phyloP scores from a whole-genome alignment of 306 rosid genomes.

The Myrica gale region DNA sequence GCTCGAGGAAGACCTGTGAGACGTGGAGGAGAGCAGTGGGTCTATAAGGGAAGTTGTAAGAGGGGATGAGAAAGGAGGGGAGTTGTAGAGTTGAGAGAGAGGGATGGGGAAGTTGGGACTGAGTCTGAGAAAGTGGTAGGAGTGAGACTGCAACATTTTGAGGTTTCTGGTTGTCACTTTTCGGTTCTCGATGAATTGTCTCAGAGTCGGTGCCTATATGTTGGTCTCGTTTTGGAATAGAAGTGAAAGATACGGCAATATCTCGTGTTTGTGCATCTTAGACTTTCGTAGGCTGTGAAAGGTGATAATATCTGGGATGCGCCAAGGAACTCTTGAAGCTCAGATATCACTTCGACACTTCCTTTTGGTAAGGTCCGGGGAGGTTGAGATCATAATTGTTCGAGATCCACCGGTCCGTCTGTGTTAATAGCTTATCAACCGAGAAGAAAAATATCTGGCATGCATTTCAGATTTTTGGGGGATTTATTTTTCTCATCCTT shows the following conservation, averaged over 20 bases:
- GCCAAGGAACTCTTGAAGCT: too few relatives aligned
- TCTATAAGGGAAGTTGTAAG: slow-evolving; percentile 32
- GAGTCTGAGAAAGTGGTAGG: slow-evolving; percentile 45
- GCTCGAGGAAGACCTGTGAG: slow-evolving; percentile 38
- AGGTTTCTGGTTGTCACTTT: slow-evolving; percentile 7
- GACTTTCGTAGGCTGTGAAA: too few relatives aligned
- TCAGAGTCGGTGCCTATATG: not conserved
- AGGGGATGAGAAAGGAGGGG: slow-evolving; percentile 24
- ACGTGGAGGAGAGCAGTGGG: slow-evolving; percentile 41
- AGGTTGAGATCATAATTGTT: too few relatives aligned
- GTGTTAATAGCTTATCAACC: too few relatives aligned
- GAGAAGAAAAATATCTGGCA: not conserved
- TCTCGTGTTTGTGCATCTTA: too few relatives aligned
- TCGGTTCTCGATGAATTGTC: not conserved
- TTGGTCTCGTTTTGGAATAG: not conserved
- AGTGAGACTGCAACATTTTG: slow-evolving; percentile 56
- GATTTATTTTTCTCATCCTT: not conserved
- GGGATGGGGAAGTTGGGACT: slow-evolving; percentile 32
- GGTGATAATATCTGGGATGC: too few relatives aligned
- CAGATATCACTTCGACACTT: too few relatives aligned
- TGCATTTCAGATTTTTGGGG: not conserved
- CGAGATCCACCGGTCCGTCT: too few relatives aligned
- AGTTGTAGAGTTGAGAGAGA: slow-evolving; percentile 11
- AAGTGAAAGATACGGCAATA: not conserved
- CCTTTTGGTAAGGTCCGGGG: too few relatives aligned